Evolutionary conservation across 345 rosid genomes (phyloP).

Genomic region (Eucalyptus urophylla): DNA sequence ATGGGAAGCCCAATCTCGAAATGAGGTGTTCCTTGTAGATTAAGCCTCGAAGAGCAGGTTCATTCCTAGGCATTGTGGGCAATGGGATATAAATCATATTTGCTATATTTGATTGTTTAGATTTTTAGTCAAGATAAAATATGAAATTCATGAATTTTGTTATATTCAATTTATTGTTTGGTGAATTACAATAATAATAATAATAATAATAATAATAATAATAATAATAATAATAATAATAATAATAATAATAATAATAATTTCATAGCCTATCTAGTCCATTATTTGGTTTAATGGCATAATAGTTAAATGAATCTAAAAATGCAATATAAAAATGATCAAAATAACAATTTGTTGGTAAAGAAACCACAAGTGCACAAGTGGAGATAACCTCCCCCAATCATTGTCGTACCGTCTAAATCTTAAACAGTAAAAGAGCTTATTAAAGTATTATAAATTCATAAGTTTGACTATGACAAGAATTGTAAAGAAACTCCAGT

Average conservation of each 20-base stretch:
- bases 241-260: no score
- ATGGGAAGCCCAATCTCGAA: not conserved
- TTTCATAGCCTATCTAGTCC: not conserved
- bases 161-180: no score
- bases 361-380: not conserved
- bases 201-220: no score
- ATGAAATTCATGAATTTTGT: no score
- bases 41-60: not conserved
- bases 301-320: not conserved
- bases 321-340: not conserved
- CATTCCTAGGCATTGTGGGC: not conserved
- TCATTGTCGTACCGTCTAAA: not conserved
- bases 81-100: no score
- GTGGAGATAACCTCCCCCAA: not conserved
- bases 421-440: not conserved
- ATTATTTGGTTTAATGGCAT: no score
- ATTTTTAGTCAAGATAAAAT: not conserved
- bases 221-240: no score
- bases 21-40: not conserved
- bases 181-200: no score
- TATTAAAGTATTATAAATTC: no score
- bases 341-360: no score
- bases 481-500: not conserved
- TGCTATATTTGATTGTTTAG: no score
- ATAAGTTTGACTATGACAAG: not conserved